Base-by-base conservation (phyloP, 495 filamentous ascomycete genomes). In the Penicillium desertorum region DNA sequence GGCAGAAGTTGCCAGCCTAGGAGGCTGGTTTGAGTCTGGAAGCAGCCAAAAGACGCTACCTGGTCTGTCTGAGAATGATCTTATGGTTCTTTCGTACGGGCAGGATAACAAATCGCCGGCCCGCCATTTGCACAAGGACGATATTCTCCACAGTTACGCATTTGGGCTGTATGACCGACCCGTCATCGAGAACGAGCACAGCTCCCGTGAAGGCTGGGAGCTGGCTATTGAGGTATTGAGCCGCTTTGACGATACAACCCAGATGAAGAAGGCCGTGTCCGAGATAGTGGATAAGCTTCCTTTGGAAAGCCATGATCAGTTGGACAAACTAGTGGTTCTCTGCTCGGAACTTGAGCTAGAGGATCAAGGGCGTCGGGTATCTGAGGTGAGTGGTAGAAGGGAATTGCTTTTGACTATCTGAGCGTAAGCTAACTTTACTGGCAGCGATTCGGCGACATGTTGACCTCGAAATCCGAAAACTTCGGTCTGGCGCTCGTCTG, bases 401-500 rank as follows among this genome's bases (percentile, higher is more conserved):
- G 16, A 29, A n/a, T 10, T 14, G 2, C 30, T 5, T 20, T 12
- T n/a, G 14, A 29, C 36, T 17, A 4, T 47, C 16, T 30, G 29
- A 45, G 16, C 3, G 30, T 20, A 47, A 20, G 54, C 47, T 57
- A 42, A 71, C 25, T 32, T 32, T 16, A 41, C 27, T 42, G 56
- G 5, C 62, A 96, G 91, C 83, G 83, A 49, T 96, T 88, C 65
- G 92, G 89, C 47, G 87, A 94, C 57, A 71, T 79, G 41, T 79
- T 92, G 43, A 79, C 82, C 3, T 75, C 83, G 29, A 81, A 80
- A 6, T 83, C 88, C 4, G 79, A 89, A 58, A 81, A 84, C 37
- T 95, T 92, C 62, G 92, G 92, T 45, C 80, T 88, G 41, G 88
- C 90, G 7, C 81, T 97, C 30, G 81, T 91, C 65, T 95, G 92